Evolutionary conservation across 108 stramenopile genomes (phyloP), one percentile per base, ranked within the genome.

Genomic region (Conticribra guillardii): DNA sequence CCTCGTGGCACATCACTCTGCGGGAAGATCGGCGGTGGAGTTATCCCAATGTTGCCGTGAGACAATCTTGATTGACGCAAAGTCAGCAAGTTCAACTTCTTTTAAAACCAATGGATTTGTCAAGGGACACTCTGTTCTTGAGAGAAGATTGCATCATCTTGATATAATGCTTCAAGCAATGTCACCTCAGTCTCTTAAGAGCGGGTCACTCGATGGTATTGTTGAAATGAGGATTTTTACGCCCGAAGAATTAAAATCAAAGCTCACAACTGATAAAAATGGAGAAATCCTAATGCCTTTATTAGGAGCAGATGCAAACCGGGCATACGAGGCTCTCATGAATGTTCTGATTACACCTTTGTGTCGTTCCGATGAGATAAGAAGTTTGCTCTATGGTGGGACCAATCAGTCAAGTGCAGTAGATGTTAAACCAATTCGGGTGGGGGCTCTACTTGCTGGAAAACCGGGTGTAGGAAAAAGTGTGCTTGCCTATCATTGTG

Each of bases 401-500:
- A 57, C 50, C 5, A 28, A 14, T 16, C 26, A 44, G 22, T 44
- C 41, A 32, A 54, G 47, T 5, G 28, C 3, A 14, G n/a, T 23
- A 8, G n/a, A 22, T 34, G 26, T 47, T 29, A 83, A 82, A 61
- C 34, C 71, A 31, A 84, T 84, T 60, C 73, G 74, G n/a, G 89
- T 85, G 28, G 94, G 94, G 4, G 89, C 89, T 27, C 62, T 95
- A 29, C 67, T 95, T 4, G 64, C 85, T 0, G 89, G 91, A n/a
- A 60, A 33, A 9, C 83, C 94, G 23, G 91, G 91, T 0, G 74
- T 68, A 3, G 94, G 94, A 15, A 95, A 95, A 63, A 82, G 87
- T 16, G 57, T 73, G 2, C 64, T 95, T 15, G 91, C 89, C 9
- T 82, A 80, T 37, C 82, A 88, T 52, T 74, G 84, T 53, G 89